phyloP scores from a whole-genome alignment of 177 flowering plant species.

The Vitis hybrid region DNA sequence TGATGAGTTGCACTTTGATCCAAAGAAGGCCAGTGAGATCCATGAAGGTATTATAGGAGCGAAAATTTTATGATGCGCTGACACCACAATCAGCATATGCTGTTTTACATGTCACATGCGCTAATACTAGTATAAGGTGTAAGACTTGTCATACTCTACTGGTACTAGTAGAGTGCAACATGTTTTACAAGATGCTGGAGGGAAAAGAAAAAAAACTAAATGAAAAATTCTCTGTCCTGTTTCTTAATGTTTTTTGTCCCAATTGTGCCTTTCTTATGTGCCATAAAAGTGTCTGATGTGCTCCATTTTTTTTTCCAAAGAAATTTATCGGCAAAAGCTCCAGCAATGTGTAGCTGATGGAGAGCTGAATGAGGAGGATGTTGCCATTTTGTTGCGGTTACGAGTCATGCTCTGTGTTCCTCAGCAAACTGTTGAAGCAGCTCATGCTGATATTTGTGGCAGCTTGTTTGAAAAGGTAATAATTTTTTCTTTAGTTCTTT shows the following conservation, averaged over 20 bases:
- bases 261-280: background rate
- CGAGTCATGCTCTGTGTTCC: conserved; percentile 94
- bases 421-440: conserved; percentile 85
- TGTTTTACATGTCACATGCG: too few relatives aligned
- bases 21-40: conserved; percentile 78
- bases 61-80: background rate
- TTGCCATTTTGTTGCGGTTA: conserved; percentile 62
- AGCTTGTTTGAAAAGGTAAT: conserved; percentile 91
- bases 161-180: background rate
- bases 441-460: conserved; percentile 94
- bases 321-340: conserved; percentile 92
- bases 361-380: conserved; percentile 77
- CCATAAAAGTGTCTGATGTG: conserved; percentile 3
- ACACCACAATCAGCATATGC: background rate
- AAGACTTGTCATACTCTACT: background rate
- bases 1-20: conserved; percentile 83
- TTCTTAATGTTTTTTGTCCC: background rate
- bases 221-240: background rate
- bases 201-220: background rate
- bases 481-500: conserved; percentile 1
- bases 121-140: background rate
- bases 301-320: conserved; percentile 28
- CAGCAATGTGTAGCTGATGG: conserved; percentile 78
- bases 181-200: background rate
- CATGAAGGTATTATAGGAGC: conserved; percentile 76